Evolutionary conservation across 106 monocot genomes (phyloP).

Genomic region (Dactylorhiza incarnata): DNA sequence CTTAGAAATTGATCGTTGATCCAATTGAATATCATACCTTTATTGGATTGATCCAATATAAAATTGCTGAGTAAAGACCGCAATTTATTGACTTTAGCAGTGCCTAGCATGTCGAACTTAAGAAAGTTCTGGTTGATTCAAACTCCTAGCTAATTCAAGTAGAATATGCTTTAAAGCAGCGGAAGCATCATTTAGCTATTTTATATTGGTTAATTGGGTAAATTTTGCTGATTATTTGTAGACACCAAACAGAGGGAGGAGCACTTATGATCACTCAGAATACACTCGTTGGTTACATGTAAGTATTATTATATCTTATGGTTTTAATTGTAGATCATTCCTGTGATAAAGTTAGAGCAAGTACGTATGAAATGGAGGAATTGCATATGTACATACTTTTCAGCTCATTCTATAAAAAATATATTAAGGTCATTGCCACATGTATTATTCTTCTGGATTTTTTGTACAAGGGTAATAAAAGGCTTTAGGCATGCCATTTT

Average conservation of each 20-base stretch:
- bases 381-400: neutral
- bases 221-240: slow-evolving; percentile 22
- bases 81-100: too few species aligned
- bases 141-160: neutral
- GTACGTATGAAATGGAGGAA: neutral
- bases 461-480: neutral
- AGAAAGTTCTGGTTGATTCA: neutral
- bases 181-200: neutral
- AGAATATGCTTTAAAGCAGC: neutral
- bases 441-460: neutral
- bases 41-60: too few species aligned
- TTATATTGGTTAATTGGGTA: neutral
- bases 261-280: slow-evolving; percentile 50
- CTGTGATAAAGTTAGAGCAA: neutral
- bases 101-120: neutral
- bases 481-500: neutral
- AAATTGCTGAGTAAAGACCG: too few species aligned
- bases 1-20: too few species aligned
- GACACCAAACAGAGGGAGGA: slow-evolving; percentile 71
- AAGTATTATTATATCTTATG: slow-evolving; percentile 22
- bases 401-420: neutral
- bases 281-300: slow-evolving; percentile 83
- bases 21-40: too few species aligned
- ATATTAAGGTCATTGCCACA: neutral
- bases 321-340: neutral